Base-by-base conservation (phyloP, 2,329 filamentous ascomycete genomes). In the Didymella pinodella region DNA sequence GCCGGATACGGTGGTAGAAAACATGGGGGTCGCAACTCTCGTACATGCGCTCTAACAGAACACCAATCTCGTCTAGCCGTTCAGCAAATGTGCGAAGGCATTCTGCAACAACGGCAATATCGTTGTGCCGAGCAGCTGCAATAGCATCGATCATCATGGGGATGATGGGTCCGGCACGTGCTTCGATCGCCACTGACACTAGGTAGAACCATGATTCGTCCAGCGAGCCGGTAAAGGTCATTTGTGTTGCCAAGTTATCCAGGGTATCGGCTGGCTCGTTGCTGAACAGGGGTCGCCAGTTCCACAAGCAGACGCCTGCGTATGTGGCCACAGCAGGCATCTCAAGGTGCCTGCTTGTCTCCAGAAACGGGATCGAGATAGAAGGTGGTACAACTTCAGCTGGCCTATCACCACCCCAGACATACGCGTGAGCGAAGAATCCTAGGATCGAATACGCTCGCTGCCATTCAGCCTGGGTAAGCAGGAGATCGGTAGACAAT, bases 181-280 rank as follows among this genome's bases (percentile, higher is more conserved):
- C 93, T 79, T 99, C 95, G 64, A 99, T 97, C 62, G 94, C 95
- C 3, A 97, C 91, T 0, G 93, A 97, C 51, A 98, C 88, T 12
- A 99, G 84, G 75, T 98, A 99, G 75, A 99, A 99, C 95, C 95
- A 99, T 63, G 95, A 97, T 80, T 99, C 95, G 74, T 99, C 95
- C 54, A 96, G 83, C 7, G 93, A 93, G 49, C 95, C 95, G 16
- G 95, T 98, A 73, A 97, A 96, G 16, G 95, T 97, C 70, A 88
- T 87, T 61, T 98, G 83, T 2, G 92, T 95, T 40, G 92, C 88
- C 55, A 99, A 84, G 70, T 99, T 98, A 72, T 95, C 89, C 45
- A 98, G 84, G 64, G 88, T 87, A 72, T 96, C 92, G 57, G 95
- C 87, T 34, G 86, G 85, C 76, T 97, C 93, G 62, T 92, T 87